These are phyloP conservation scores for Aschersonia sp. DNA, from an alignment of 2,329 filamentous ascomycete species.

Conservation along the genomic window DNA sequence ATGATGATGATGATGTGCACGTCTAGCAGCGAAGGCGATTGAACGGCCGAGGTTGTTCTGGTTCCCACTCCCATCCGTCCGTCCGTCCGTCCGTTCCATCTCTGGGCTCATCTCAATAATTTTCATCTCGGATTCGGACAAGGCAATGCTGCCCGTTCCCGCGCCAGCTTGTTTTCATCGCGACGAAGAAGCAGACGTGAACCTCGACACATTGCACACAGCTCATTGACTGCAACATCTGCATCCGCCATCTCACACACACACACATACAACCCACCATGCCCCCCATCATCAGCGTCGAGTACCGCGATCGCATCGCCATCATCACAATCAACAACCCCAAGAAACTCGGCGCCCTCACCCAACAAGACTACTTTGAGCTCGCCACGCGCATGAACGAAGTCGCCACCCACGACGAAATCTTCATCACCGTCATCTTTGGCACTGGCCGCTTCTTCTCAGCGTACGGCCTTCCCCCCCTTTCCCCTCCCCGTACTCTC, in stretches of 20 bases:
- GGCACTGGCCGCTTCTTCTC: constrained; percentile 80
- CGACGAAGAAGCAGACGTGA: too few relatives aligned
- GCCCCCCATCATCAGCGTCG: constrained; percentile 17
- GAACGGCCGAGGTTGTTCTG: too few relatives aligned
- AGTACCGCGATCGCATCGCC: constrained; percentile 32
- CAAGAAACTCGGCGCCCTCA: constrained; percentile 78
- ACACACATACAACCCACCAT: too few relatives aligned
- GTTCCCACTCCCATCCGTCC: too few relatives aligned
- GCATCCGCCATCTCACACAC: background rate
- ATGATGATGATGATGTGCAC: too few relatives aligned
- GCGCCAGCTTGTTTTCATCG: too few relatives aligned
- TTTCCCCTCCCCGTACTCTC: background rate
- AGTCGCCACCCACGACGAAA: constrained; percentile 63
- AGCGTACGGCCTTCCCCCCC: constrained; percentile 45
- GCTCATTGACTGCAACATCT: background rate
- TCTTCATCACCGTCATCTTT: constrained; percentile 73
- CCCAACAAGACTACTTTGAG: constrained; percentile 58
- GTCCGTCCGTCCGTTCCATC: too few relatives aligned
- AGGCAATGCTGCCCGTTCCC: too few relatives aligned
- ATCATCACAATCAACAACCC: constrained; percentile 77
- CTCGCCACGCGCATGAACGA: constrained; percentile 62
- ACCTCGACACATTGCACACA: too few relatives aligned
- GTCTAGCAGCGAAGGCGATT: too few relatives aligned
- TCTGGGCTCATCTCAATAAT: too few relatives aligned
- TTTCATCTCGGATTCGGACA: too few relatives aligned